Conservation (phyloP, 345 rosid species). For the Combretum micranthum region DNA sequence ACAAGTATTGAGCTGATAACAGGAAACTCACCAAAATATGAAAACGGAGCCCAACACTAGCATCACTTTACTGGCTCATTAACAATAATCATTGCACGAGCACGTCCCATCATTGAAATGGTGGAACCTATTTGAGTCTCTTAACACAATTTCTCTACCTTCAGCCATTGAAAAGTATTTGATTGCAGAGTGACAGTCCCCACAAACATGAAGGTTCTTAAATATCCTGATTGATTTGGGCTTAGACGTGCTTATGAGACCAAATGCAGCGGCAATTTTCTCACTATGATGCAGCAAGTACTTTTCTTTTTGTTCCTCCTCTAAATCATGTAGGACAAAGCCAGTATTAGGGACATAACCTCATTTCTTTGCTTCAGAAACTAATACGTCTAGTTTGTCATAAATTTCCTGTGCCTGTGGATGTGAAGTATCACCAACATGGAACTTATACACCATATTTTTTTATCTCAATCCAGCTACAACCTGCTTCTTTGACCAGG, state of each 20-base stretch:
- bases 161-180: slow-evolving; percentile 41
- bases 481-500: slow-evolving; percentile 64
- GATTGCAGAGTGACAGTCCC: slow-evolving; percentile 65
- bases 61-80: slow-evolving; percentile 1
- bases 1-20: too few species aligned
- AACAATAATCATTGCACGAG: slow-evolving; percentile 74
- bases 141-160: slow-evolving; percentile 53
- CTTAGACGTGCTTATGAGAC: slow-evolving; percentile 45
- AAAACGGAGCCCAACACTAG: too few species aligned
- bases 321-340: slow-evolving; percentile 68
- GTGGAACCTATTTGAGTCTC: slow-evolving; percentile 71
- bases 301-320: slow-evolving; percentile 52
- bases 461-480: slow-evolving; percentile 66
- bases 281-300: slow-evolving; percentile 66
- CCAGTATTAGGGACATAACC: slow-evolving; percentile 65
- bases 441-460: slow-evolving; percentile 49
- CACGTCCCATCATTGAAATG: slow-evolving; percentile 61
- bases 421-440: slow-evolving; percentile 69
- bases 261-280: slow-evolving; percentile 66
- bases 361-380: slow-evolving; percentile 32
- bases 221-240: slow-evolving; percentile 52
- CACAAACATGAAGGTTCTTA: slow-evolving; percentile 55
- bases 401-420: slow-evolving; percentile 35
- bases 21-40: too few species aligned
- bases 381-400: slow-evolving; percentile 33